phyloP scores from a whole-genome alignment of 148 eudicot species.

The Euryodendron excelsum region DNA sequence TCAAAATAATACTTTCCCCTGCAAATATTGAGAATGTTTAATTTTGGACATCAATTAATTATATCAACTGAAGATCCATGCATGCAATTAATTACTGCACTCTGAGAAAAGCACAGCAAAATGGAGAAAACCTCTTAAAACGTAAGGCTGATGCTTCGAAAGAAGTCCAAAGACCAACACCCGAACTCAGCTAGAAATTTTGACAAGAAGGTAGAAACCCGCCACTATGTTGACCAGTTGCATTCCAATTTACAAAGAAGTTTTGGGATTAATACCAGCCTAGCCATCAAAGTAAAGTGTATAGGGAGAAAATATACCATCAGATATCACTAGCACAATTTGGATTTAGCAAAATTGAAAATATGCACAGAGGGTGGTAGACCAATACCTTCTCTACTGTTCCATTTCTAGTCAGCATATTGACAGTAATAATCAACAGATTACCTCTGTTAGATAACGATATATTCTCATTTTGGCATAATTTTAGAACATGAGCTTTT shows the following conservation, averaged over 20 bases:
- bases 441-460: background rate
- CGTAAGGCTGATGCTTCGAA: background rate
- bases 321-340: background rate
- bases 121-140: background rate
- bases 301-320: background rate
- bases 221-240: background rate
- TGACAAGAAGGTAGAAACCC: background rate
- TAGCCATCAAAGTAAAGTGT: background rate
- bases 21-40: too few relatives aligned
- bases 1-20: too few relatives aligned
- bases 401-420: background rate
- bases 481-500: background rate
- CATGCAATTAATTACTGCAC: too few relatives aligned
- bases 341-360: background rate
- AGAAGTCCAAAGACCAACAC: background rate
- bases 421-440: background rate
- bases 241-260: background rate
- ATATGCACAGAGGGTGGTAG: too few relatives aligned
- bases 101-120: background rate
- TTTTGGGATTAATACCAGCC: background rate
- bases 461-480: background rate
- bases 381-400: background rate
- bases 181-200: background rate
- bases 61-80: too few relatives aligned
- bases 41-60: too few relatives aligned